phyloP scores from a whole-genome alignment of 345 rosid species.

The Durio zibethinus region DNA sequence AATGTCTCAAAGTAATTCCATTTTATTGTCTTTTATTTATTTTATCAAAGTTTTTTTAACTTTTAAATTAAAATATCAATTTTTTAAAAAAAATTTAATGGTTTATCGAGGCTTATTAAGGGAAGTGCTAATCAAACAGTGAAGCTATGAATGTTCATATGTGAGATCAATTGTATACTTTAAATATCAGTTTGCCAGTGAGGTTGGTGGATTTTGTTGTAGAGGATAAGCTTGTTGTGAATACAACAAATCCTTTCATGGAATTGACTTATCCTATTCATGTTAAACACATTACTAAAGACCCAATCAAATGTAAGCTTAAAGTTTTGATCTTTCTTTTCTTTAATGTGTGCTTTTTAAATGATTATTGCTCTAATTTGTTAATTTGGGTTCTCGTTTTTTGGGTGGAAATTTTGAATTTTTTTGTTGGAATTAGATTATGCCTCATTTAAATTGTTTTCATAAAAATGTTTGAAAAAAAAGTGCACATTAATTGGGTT shows the following conservation, averaged over 20 bases:
- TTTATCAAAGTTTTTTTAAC: slow-evolving; percentile 15
- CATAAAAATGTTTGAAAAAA: no score
- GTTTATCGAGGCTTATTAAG: slow-evolving; percentile 60
- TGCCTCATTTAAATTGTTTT: no score
- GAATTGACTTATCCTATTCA: slow-evolving; percentile 72
- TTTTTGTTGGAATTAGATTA: no score
- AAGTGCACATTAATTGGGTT: no score
- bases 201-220: slow-evolving; percentile 75
- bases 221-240: slow-evolving; percentile 84
- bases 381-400: neutral
- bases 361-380: neutral
- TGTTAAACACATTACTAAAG: slow-evolving; percentile 65
- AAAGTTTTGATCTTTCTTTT: neutral
- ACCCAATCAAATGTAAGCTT: slow-evolving; percentile 61
- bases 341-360: neutral
- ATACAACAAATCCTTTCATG: slow-evolving; percentile 91
- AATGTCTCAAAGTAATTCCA: slow-evolving; percentile 62
- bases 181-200: slow-evolving; percentile 76
- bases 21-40: neutral
- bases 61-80: no score
- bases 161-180: slow-evolving; percentile 54
- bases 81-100: no score
- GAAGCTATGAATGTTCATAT: slow-evolving; percentile 76
- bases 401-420: no score
- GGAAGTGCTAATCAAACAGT: slow-evolving; percentile 90